Evolutionary conservation across 306 rosid genomes (phyloP).

Genomic region (Lagenaria siceraria): DNA sequence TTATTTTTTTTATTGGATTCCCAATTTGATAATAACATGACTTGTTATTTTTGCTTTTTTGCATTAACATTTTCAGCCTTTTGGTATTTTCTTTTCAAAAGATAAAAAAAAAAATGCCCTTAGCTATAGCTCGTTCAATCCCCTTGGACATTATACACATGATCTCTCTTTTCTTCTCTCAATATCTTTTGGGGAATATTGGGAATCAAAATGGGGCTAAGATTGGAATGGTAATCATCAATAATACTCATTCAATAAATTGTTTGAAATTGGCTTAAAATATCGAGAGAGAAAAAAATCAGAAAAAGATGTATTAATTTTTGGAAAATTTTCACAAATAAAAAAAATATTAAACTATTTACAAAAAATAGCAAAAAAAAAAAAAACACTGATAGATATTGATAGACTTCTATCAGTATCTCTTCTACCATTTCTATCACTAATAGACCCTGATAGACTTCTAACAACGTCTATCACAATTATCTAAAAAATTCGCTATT

Average conservation of each 20-base stretch:
- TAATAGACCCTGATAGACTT: too few species aligned
- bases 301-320: too few species aligned
- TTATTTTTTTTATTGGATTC: background rate
- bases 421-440: too few species aligned
- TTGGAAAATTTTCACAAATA: too few species aligned
- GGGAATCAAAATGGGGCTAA: background rate
- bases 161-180: background rate
- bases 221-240: background rate
- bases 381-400: too few species aligned
- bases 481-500: too few species aligned
- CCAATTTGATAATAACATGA: background rate
- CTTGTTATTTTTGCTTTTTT: constrained; percentile 2
- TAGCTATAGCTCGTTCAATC: background rate
- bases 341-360: too few species aligned
- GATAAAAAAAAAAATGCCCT: background rate
- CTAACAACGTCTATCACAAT: too few species aligned
- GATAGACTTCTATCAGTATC: too few species aligned
- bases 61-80: background rate
- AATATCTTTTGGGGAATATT: background rate
- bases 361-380: too few species aligned
- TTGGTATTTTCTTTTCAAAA: background rate
- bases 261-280: background rate
- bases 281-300: too few species aligned
- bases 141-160: background rate
- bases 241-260: background rate